Evolutionary conservation across 177 flowering plant genomes (phyloP).

Genomic region (Vitis hybrid): DNA sequence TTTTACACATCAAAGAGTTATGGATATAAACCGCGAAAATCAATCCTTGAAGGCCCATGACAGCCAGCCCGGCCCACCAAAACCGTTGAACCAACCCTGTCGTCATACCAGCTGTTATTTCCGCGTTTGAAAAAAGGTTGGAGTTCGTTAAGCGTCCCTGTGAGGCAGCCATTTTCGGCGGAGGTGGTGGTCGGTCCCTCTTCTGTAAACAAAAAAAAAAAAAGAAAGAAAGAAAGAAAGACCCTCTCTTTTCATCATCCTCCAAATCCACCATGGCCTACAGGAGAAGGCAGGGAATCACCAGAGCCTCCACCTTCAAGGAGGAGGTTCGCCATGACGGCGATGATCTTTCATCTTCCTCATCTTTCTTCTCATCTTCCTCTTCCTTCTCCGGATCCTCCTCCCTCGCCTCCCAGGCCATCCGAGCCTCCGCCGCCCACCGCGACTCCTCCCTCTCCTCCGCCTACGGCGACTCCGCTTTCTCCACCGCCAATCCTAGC

Average conservation of each 20-base stretch:
- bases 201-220: too few species aligned
- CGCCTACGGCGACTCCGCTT: constrained; percentile 18
- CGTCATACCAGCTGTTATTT: too few species aligned
- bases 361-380: constrained; percentile 14
- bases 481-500: neutral
- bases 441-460: constrained; percentile 43
- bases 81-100: too few species aligned
- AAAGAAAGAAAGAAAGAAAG: too few species aligned
- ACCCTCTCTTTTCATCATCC: neutral
- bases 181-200: too few species aligned
- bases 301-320: constrained; percentile 62
- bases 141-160: too few species aligned
- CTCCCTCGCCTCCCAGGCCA: constrained; percentile 56
- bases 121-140: too few species aligned
- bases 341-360: constrained; percentile 8
- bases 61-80: too few species aligned
- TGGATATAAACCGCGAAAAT: too few species aligned
- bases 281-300: constrained; percentile 69
- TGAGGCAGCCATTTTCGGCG: too few species aligned
- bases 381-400: constrained; percentile 32
- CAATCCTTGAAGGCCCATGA: too few species aligned
- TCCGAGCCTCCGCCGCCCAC: constrained; percentile 55
- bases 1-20: too few species aligned
- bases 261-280: constrained; percentile 59
- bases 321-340: constrained; percentile 41